phyloP scores from a whole-genome alignment of 23 red algal species.

The Chondrus crispus region DNA sequence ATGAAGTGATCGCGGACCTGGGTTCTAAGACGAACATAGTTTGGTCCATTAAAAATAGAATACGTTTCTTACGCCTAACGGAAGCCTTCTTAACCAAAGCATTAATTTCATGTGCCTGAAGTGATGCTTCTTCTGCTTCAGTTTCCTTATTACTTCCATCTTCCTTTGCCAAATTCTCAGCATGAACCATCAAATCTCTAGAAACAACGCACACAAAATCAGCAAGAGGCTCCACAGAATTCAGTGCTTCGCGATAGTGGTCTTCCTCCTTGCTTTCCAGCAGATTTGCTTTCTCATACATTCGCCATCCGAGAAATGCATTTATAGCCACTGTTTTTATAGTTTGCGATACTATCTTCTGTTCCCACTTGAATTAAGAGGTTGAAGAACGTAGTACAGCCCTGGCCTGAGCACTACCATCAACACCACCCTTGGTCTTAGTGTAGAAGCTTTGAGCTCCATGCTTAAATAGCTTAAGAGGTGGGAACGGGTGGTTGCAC shows the following conservation, averaged over 20 bases:
- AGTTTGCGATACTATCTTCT: not conserved
- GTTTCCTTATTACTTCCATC: too few species aligned
- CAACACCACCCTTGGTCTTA: not conserved
- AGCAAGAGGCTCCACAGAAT: not conserved
- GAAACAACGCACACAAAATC: not conserved
- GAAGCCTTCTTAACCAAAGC: too few species aligned
- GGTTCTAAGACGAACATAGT: too few species aligned
- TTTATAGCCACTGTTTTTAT: not conserved
- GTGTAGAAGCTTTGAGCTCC: not conserved
- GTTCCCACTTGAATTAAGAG: not conserved
- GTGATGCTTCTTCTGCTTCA: too few species aligned
- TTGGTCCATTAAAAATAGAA: too few species aligned
- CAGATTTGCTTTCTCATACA: not conserved
- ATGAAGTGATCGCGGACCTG: too few species aligned
- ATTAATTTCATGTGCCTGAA: too few species aligned
- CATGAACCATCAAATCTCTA: not conserved
- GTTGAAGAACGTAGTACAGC: not conserved
- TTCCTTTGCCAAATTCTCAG: too few species aligned
- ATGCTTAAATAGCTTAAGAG: conserved; percentile 13
- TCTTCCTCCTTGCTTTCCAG: too few species aligned
- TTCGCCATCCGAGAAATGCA: not conserved
- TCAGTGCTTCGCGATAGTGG: not conserved
- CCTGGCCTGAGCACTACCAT: not conserved
- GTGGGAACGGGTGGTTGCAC: not conserved
- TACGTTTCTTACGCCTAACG: too few species aligned